Base-by-base conservation (phyloP, 805 yeast genomes). In the Scheffersomyces lignosus region DNA sequence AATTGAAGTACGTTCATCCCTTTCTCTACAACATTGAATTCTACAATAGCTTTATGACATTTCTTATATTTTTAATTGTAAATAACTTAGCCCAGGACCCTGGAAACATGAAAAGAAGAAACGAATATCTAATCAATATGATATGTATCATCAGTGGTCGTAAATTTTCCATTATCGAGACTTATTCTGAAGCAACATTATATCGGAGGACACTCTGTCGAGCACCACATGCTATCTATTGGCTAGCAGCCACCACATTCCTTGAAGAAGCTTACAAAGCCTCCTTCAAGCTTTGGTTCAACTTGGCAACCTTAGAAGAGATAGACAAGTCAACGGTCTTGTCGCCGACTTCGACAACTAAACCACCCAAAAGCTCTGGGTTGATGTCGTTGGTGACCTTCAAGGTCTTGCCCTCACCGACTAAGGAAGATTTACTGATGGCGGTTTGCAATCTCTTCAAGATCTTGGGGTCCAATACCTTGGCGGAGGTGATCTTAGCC, bases 271-370 rank as follows among this genome's bases (percentile, higher is more conserved):
- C 55, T 73, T 83, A 91, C 69, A 90, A 77, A 47, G 96, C 74
- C 75, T 91, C 96, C 54, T 77, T 73, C 64, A 93, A 80, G 53
- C 84, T 80, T 68, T 85, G 80, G 85, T 93, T 93, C 70, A 90
- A 82, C 73, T 80, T 88, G 64, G 86, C 74, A 62, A 93, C 80
- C 77, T 84, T 89, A 60, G 86, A 67, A 43, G 90, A 75, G 52
- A 93, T 80, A 42, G 95, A 83, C 65, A 91, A 77, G 71, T 93
- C 99, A 56, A 89, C 96, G 47, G 98, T 90, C 70, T 84, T 87
- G 75, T 91, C 99, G 60, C 91, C 96, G 56, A 93, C 87, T 71
- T 90, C 96, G 43, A 93, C 96, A 52, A 93, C 73, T 64, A 93
- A 79, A 57, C 99, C 99, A 61, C 99, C 99, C 64, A 87, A 76